Percentiles rank a stretch among this genome's conserved stretches.
Conservation (phyloP, 345 rosid species). For the Hibiscus syriacus region DNA sequence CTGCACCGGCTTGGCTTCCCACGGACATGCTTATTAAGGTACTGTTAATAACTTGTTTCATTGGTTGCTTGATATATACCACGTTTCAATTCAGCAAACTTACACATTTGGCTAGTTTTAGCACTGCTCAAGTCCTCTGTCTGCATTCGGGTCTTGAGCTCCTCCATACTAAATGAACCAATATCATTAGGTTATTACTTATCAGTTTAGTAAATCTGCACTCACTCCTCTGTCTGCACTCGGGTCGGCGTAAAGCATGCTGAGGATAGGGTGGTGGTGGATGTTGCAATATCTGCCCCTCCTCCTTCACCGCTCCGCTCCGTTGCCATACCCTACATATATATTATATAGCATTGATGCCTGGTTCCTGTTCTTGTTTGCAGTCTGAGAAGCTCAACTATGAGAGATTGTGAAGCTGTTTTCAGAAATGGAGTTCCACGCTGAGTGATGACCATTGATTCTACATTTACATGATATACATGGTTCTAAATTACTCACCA, state of each 20-base stretch:
- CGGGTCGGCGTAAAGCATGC: too few species aligned
- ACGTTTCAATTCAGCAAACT: too few species aligned
- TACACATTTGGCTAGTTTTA: too few species aligned
- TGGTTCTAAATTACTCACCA: too few species aligned
- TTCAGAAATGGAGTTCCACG: background rate
- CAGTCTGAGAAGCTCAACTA: constrained; percentile 75
- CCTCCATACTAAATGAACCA: background rate
- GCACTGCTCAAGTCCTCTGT: background rate
- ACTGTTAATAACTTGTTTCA: background rate
- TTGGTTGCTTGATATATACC: too few species aligned
- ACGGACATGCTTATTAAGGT: constrained; percentile 95
- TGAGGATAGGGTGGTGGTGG: too few species aligned
- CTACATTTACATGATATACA: too few species aligned
- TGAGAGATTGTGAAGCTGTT: constrained; percentile 7
- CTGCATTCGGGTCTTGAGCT: background rate
- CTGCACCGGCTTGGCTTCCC: constrained; percentile 96
- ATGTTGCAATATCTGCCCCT: too few species aligned
- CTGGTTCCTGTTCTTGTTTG: constrained; percentile 12
- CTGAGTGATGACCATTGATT: too few species aligned
- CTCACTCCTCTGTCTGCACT: too few species aligned
- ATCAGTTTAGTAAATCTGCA: too few species aligned
- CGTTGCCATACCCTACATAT: background rate
- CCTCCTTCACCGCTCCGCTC: background rate
- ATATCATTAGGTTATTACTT: background rate
- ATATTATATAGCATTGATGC: background rate